Percentiles rank a stretch among this genome's conserved stretches.
phyloP scores from a whole-genome alignment of 257 asterid genomes.

The Solanum clarkiae region DNA sequence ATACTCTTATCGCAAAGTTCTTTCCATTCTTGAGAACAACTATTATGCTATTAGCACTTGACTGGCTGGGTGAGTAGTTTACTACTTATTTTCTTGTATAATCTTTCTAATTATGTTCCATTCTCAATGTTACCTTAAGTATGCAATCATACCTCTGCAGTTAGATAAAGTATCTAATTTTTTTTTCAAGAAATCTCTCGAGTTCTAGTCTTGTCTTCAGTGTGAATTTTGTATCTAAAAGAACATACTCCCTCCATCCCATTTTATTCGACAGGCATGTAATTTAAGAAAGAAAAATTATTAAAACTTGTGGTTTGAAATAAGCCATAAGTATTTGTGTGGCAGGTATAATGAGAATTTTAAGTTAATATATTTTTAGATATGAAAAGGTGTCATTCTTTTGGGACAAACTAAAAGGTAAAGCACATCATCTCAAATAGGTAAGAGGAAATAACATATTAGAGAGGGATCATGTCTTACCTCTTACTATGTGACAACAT shows the following conservation, averaged over 20 bases:
- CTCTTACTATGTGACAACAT: neutral
- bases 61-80: constrained; percentile 68
- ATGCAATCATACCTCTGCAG: neutral
- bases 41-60: constrained; percentile 72
- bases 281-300: neutral
- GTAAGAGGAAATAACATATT: neutral
- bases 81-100: neutral
- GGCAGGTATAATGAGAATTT: neutral
- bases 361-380: neutral
- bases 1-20: constrained; percentile 78
- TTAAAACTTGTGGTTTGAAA: neutral
- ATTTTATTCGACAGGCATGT: neutral
- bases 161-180: neutral
- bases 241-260: neutral
- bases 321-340: neutral
- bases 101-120: neutral
- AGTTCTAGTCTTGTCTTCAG: neutral
- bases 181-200: neutral
- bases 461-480: neutral
- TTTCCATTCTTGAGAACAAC: constrained; percentile 68
- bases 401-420: neutral
- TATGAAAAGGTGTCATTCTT: neutral
- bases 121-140: neutral
- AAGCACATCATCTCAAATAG: neutral
- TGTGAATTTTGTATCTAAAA: neutral